Conservation (phyloP, 176 grass and related monocot genomes). For the Bromus sterilis region DNA sequence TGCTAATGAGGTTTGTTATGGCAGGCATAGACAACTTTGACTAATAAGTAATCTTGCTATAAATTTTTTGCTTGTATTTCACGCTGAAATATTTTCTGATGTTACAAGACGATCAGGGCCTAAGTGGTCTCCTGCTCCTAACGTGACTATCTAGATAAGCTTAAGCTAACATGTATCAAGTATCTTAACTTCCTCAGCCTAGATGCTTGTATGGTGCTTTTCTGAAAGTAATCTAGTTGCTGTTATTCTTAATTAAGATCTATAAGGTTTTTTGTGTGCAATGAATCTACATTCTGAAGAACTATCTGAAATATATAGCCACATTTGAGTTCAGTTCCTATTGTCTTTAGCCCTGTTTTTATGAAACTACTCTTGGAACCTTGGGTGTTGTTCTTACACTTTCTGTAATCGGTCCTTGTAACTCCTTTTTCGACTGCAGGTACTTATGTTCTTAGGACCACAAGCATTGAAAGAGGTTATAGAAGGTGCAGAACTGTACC, state of each 20-base stretch:
- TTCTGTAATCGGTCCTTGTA: neutral
- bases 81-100: neutral
- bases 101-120: neutral
- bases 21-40: neutral
- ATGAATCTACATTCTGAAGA: conserved; percentile 8
- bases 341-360: neutral
- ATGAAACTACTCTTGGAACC: neutral
- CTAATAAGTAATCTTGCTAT: neutral
- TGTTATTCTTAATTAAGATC: neutral
- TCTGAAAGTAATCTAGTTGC: neutral
- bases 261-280: neutral
- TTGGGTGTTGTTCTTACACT: neutral
- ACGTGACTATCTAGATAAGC: neutral
- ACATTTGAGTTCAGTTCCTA: neutral
- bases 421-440: conserved; percentile 39
- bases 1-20: conserved; percentile 84
- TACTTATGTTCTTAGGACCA: conserved; percentile 82
- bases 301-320: conserved; percentile 12
- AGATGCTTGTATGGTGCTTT: neutral
- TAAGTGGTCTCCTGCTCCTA: neutral
- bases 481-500: conserved; percentile 78
- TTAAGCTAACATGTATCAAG: neutral
- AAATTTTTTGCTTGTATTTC: neutral
- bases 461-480: conserved; percentile 71
- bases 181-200: neutral